These are phyloP conservation scores for Fonsecaea erecta DNA, from an alignment of 2,329 filamentous ascomycete genomes.

Conservation along the genomic window DNA sequence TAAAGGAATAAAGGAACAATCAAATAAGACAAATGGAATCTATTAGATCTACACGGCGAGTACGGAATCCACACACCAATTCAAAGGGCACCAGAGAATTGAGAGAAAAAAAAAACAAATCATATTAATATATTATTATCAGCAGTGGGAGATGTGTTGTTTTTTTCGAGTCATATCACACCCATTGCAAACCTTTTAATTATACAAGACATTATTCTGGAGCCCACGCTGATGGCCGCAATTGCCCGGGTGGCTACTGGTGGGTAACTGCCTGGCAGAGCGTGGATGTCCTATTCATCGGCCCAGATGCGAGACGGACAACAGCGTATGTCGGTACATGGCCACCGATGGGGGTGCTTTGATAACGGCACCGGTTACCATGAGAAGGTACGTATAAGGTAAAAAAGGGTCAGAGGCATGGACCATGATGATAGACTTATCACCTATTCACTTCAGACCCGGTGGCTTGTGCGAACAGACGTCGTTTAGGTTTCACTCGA, in stretches of 20 bases:
- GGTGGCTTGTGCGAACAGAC: neutral
- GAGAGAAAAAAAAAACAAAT: neutral
- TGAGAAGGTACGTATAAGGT: neutral
- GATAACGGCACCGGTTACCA: slow-evolving; percentile 2
- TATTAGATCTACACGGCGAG: neutral
- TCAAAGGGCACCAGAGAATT: neutral
- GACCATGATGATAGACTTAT: too few relatives aligned
- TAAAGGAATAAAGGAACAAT: neutral
- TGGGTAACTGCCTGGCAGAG: neutral
- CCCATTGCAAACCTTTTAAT: too few relatives aligned
- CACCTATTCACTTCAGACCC: too few relatives aligned
- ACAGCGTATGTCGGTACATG: slow-evolving; percentile 1
- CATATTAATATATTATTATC: too few relatives aligned
- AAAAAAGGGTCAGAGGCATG: neutral
- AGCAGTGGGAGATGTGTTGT: too few relatives aligned
- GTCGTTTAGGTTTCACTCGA: too few relatives aligned
- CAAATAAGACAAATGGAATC: neutral
- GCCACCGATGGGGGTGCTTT: neutral
- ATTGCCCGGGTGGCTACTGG: too few relatives aligned
- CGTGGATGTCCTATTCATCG: slow-evolving; percentile 13
- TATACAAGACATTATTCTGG: too few relatives aligned
- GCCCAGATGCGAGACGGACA: neutral
- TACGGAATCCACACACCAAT: neutral
- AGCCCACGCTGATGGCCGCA: slow-evolving; percentile 12
- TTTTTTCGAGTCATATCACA: too few relatives aligned